phyloP scores from a whole-genome alignment of 2,329 filamentous ascomycete species.

The Rutstroemia sp. region DNA sequence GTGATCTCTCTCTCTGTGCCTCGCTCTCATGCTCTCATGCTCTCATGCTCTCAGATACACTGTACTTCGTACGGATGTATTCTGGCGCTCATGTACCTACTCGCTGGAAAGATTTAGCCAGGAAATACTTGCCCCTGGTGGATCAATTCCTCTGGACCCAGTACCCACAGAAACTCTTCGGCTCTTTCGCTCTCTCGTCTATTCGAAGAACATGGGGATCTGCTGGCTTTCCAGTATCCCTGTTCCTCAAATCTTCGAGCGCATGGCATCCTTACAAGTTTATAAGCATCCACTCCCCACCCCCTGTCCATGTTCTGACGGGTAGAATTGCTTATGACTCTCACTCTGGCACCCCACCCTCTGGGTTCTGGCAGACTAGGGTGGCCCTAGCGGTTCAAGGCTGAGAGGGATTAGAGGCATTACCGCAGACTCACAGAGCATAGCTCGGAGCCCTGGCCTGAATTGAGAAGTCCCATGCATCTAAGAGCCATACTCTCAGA shows the following conservation, averaged over 20 bases:
- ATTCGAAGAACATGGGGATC: not conserved
- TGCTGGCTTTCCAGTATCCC: not conserved
- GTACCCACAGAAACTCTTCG: not conserved
- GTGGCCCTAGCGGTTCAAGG: constrained; percentile 18
- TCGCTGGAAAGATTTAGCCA: too few species aligned
- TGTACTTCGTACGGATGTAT: too few species aligned
- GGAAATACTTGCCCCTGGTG: not conserved
- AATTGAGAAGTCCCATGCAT: constrained; percentile 13
- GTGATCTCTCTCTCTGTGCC: too few species aligned
- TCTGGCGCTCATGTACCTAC: too few species aligned
- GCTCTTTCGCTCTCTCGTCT: not conserved
- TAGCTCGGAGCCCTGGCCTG: constrained; percentile 11
- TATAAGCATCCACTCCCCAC: not conserved
- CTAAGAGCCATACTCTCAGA: constrained; percentile 3
- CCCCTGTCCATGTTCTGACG: not conserved
- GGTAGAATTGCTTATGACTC: not conserved
- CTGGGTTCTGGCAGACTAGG: not conserved
- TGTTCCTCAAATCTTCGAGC: not conserved
- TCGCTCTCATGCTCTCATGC: too few species aligned
- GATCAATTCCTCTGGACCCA: not conserved
- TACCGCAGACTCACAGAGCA: not conserved
- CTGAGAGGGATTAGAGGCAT: constrained; percentile 11
- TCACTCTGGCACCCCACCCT: not conserved
- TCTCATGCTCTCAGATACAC: too few species aligned
- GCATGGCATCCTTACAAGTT: constrained; percentile 5